Evolutionary conservation across 768 basidiomycete genomes (phyloP).

Genomic region (Termitomyces sp.): DNA sequence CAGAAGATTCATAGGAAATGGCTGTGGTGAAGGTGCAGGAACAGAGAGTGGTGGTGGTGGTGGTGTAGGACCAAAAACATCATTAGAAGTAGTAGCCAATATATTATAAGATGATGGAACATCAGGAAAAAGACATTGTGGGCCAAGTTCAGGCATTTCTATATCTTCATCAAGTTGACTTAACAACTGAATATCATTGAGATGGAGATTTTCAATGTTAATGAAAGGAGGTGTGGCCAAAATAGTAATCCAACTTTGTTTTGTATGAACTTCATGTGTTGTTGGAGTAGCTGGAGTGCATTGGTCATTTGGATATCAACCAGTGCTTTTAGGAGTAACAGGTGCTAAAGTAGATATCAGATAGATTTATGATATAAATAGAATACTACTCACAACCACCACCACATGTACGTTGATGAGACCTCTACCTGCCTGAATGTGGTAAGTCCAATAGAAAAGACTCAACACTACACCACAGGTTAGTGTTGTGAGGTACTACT

Average conservation of each 20-base stretch:
- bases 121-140: not conserved
- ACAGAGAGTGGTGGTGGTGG: not conserved
- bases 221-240: not conserved
- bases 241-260: not conserved
- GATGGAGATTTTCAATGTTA: not conserved
- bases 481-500: too few relatives aligned
- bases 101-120: not conserved
- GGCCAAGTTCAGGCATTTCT: not conserved
- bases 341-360: not conserved
- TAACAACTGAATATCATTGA: not conserved
- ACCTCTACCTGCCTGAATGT: too few relatives aligned
- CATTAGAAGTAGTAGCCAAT: not conserved
- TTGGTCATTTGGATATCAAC: not conserved
- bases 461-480: too few relatives aligned
- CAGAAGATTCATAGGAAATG: not conserved
- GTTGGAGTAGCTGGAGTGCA: not conserved
- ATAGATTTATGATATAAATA: not conserved
- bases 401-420: not conserved
- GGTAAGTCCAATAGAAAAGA: too few relatives aligned
- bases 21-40: not conserved
- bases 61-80: not conserved
- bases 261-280: not conserved
- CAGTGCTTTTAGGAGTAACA: not conserved
- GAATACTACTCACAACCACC: not conserved
- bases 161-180: not conserved